Evolutionary conservation across 495 filamentous ascomycete genomes (phyloP), one percentile per base, ranked within the genome.

Genomic region (Penicillium cataractarum): DNA sequence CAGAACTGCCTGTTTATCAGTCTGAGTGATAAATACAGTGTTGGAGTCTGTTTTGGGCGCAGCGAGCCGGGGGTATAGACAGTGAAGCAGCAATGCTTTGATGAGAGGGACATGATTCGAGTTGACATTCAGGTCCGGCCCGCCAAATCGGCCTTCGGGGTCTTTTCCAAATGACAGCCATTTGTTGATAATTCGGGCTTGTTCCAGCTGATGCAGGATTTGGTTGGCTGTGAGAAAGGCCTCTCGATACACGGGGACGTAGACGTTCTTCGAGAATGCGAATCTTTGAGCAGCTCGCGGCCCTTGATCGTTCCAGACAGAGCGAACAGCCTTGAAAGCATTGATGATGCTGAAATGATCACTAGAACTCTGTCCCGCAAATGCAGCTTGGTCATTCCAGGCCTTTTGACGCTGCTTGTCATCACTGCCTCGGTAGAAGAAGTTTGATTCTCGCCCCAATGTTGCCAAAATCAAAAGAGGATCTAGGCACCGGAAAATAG

Each of bases 401-500:
- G 79, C 72, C 44, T 74, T 67, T 4, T 59, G 51, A n/a, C 74
- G 69, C 9, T 53, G 39, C 13, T 77, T 48, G 0, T 26, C 3
- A 22, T 42, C 73, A 7, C 73, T 67, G 8, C 78, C 71, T 21
- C 62, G 64, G 19, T 78, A 52, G 64, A 88, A 87, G 4, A 86
- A 63, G n/a, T 72, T 60, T 10, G 75, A 66, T 31, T 78, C 76
- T 4, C 65, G 58, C 3, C 73, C 67, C 4, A 80, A 71, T 21
- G 79, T 76, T 32, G 78, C 83, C 6, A 87, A 53, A 39, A 88
- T 80, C 31, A 88, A 60, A 63, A 89, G 82, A 0, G 86, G 83
- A 57, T 88, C 84, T 10, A 89, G 73, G 62, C 86, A 89, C 22
- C 80, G 76, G 74, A 88, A 89, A 24, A 87, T 82, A 44, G 85